Base-by-base conservation (phyloP, 495 filamentous ascomycete species). In the Xylaria scruposa region DNA sequence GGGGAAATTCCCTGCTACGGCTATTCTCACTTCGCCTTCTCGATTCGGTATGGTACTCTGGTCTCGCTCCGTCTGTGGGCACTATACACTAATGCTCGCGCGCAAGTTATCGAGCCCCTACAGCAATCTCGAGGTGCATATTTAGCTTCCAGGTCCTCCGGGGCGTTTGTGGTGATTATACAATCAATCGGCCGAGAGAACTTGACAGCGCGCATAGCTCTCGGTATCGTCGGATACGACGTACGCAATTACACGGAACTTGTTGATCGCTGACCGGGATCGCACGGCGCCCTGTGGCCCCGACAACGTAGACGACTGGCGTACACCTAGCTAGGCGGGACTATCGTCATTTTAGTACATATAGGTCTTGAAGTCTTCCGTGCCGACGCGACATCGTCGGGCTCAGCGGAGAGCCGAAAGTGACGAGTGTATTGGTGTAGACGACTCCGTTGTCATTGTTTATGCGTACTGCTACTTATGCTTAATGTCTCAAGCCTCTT, bases 101-200 rank as follows among this genome's bases (percentile, higher is more conserved):
- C 12, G 47, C 12, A 36, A 51, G 46, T 19, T 26, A 8, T 51
- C 31, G 29, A 12, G 65, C 17, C 33, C 26, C 21, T 17, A 51
- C 49, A 42, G 65, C 65, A 67, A 67, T 67, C 65, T 67, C 65
- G n/a, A 24, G 65, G 19, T 56, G 65, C 65, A 67, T 67, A n/a
- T 26, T 36, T 67, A 67, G 47, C 65, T 56, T n/a, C 49, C n/a
- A 26, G 60, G 19, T 40, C 46, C 62, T 33, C 42, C 33, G 33
- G 64, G 47, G 47, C 47, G 17, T 33, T 10, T 33, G 29, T 19
- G 7, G n/a, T 59, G 17, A 36, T 59, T 36, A 19, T 56, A 13
- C 53, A 31, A 31, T 31, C 12, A 1, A 9, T 56, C 53, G 26
- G 26, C 53, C 53, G 24, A 4, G 53, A 4, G 12, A 2, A n/a